phyloP scores from a whole-genome alignment of 2,329 filamentous ascomycete genomes.

The Venturiaceae sp. region DNA sequence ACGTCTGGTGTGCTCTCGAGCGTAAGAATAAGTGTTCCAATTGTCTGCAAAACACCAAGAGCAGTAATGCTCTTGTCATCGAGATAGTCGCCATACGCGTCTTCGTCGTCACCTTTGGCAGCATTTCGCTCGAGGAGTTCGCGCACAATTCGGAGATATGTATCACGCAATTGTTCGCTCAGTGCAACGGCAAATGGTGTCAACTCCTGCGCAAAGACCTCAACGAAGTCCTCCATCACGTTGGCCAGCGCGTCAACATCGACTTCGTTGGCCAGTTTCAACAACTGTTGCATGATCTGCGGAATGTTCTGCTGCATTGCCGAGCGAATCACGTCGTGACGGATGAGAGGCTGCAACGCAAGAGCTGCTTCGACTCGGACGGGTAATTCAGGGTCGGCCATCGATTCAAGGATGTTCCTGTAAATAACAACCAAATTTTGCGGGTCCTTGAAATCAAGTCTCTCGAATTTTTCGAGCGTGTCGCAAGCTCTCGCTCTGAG shows the following conservation, averaged over 20 bases:
- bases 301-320: constrained; percentile 98
- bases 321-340: constrained; percentile 85
- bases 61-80: constrained; percentile 99
- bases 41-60: constrained; percentile 90
- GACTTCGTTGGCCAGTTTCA: constrained; percentile 95
- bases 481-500: constrained; percentile 92
- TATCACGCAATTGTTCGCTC: constrained; percentile 91
- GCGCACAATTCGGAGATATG: constrained; percentile 85
- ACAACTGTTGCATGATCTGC: constrained; percentile 97
- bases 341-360: constrained; percentile 87
- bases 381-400: constrained; percentile 88
- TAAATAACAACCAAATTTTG: constrained; percentile 96
- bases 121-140: constrained; percentile 82
- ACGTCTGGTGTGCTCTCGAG: constrained; percentile 96
- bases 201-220: constrained; percentile 93
- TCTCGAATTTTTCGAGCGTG: constrained; percentile 95
- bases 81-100: constrained; percentile 77
- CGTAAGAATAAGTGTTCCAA: constrained; percentile 92
- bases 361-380: constrained; percentile 91
- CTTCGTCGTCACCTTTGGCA: constrained; percentile 64
- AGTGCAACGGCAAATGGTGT: constrained; percentile 95
- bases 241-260: constrained; percentile 96
- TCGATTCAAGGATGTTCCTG: constrained; percentile 90
- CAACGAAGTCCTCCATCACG: constrained; percentile 99
- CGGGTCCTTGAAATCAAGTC: constrained; percentile 82